Conservation (phyloP, 1,139 yeast species). For the Suhomyces bribrorum region DNA sequence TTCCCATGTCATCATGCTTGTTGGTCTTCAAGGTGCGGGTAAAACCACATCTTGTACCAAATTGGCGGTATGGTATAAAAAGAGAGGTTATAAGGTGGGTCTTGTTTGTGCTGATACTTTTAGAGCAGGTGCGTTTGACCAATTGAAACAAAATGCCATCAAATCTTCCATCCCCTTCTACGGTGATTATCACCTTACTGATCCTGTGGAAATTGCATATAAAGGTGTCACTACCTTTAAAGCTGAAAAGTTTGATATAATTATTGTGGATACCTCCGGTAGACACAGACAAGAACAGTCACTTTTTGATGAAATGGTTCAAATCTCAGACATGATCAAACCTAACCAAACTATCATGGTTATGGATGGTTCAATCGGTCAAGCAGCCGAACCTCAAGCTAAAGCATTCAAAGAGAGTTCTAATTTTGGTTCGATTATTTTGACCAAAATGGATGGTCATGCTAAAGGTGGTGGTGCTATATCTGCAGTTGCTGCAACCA, state of each 20-base stretch:
- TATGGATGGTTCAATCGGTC: constrained; percentile 96
- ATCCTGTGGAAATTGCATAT: constrained; percentile 87
- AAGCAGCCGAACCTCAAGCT: constrained; percentile 96
- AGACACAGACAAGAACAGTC: constrained; percentile 95
- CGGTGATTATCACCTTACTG: constrained; percentile 94
- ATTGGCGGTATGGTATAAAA: constrained; percentile 89
- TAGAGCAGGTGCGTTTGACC: constrained; percentile 99
- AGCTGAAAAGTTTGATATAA: constrained; percentile 87
- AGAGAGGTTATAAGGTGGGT: constrained; percentile 93
- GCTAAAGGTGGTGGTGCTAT: constrained; percentile 99
- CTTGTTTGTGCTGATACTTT: constrained; percentile 98
- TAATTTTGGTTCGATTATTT: constrained; percentile 90
- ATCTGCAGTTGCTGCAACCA: constrained; percentile 96
- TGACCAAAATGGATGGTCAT: constrained; percentile 98
- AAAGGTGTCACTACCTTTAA: constrained; percentile 93
- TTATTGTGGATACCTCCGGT: constrained; percentile 97
- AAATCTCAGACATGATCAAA: constrained; percentile 78
- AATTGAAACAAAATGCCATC: constrained; percentile 94
- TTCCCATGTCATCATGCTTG: constrained; percentile 84
- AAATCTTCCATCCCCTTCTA: constrained; percentile 92
- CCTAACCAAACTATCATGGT: constrained; percentile 98
- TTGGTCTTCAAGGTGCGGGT: constrained; percentile 98
- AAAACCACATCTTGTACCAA: constrained; percentile 97
- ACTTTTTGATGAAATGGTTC: constrained; percentile 91
- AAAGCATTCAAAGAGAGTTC: constrained; percentile 91